Conservation (phyloP, 192 early-diverging fungal genomes). For the Coemansia sp. region DNA sequence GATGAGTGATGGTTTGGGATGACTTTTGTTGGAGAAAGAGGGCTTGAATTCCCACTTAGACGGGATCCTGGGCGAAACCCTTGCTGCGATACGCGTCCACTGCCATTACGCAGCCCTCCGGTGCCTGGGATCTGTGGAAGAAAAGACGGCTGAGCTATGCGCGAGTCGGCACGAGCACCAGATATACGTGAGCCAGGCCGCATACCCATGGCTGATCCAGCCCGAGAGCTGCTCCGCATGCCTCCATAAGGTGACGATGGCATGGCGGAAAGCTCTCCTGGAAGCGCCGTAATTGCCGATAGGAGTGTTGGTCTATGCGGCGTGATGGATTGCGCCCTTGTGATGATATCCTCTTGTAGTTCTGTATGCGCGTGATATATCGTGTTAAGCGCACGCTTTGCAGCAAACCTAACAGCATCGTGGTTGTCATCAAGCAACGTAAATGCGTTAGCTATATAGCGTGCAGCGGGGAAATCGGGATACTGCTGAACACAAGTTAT, state of each 20-base stretch:
- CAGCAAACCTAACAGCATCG: constrained; percentile 50
- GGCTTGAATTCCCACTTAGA: constrained; percentile 23
- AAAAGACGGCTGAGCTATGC: constrained; percentile 19
- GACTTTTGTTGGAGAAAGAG: constrained; percentile 23
- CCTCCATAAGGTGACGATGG: constrained; percentile 43
- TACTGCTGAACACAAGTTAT: constrained; percentile 38
- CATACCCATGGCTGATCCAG: constrained; percentile 19
- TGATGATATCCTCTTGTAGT: constrained; percentile 42
- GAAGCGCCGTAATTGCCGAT: constrained; percentile 43
- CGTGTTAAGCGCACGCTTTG: constrained; percentile 47
- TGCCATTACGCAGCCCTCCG: constrained; percentile 12
- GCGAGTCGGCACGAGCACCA: constrained; percentile 31
- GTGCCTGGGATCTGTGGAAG: constrained; percentile 21
- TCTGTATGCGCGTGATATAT: constrained; percentile 48
- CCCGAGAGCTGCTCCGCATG: constrained; percentile 45
- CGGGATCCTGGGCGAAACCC: constrained; percentile 38
- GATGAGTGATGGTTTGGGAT: constrained; percentile 13
- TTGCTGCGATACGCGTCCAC: constrained; percentile 47
- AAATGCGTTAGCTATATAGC: constrained; percentile 34
- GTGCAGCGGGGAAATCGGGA: constrained; percentile 33
- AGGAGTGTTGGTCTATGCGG: constrained; percentile 34
- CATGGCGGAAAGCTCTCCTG: constrained; percentile 37
- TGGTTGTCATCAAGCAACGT: constrained; percentile 50
- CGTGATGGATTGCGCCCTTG: constrained; percentile 19
- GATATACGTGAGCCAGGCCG: constrained; percentile 47